A percentile compares a stretch with the other conserved stretches of the same genome.
These are phyloP conservation scores for Petasospora rhodanensis DNA, from an alignment of 1,139 yeast species.

Conservation along the genomic window DNA sequence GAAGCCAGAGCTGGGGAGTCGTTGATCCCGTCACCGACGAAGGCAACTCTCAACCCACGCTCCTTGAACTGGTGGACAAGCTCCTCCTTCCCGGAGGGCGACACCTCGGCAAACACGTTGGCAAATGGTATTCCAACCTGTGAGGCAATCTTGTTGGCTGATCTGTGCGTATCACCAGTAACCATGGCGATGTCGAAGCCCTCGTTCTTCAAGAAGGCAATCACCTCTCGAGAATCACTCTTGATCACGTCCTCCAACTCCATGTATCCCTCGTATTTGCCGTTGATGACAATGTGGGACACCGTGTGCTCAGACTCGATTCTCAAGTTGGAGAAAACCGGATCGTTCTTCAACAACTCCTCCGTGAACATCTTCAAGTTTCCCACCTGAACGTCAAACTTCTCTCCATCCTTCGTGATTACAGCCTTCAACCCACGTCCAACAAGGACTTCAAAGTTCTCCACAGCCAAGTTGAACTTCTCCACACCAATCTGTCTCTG, in stretches of 20 bases:
- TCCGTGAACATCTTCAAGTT: constrained; percentile 43
- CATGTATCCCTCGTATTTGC: constrained; percentile 55
- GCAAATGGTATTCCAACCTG: constrained; percentile 61
- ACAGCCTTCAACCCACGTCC: constrained; percentile 70
- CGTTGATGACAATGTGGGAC: constrained; percentile 48
- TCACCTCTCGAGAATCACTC: constrained; percentile 56
- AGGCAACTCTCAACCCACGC: constrained; percentile 50
- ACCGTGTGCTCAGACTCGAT: constrained; percentile 28
- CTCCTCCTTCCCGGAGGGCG: constrained; percentile 73
- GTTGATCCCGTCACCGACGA: constrained; percentile 95
- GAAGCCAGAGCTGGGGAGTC: constrained; percentile 94
- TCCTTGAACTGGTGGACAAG: constrained; percentile 57
- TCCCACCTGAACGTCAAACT: constrained; percentile 49
- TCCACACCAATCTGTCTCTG: constrained; percentile 7
- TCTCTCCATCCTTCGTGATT: constrained; percentile 29
- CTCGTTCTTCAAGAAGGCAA: constrained; percentile 47
- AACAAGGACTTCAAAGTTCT: constrained; percentile 47
- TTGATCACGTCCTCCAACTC: constrained; percentile 70
- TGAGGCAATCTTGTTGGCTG: constrained; percentile 62
- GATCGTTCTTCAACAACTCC: constrained; percentile 22
- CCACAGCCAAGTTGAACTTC: constrained; percentile 30
- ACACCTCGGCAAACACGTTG: constrained; percentile 70
- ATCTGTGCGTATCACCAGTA: constrained; percentile 74
- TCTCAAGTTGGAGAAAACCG: constrained; percentile 17
- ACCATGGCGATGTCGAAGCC: constrained; percentile 80